Base-by-base conservation (phyloP, 2,329 filamentous ascomycete species). In the Botrytis fabae region DNA sequence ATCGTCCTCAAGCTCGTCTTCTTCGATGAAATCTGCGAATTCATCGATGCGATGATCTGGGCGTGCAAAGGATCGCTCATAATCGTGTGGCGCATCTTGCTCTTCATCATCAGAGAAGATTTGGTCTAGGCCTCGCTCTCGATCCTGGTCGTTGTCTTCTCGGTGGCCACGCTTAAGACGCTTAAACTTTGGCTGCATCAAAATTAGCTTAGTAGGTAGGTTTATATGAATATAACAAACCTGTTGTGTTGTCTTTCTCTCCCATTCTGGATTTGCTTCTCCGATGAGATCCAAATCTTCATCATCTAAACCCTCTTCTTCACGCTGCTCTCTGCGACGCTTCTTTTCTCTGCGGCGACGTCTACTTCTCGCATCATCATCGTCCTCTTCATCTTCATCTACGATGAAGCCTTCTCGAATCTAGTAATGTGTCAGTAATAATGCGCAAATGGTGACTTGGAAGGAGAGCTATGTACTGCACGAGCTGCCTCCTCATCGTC, bases 41-140 rank as follows among this genome's bases (percentile, higher is more conserved):
- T 97, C 94, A 81, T 97, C 93, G 64, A 89, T 88, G 75, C 86
- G 86, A 73, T 92, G 87, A 74, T 85, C 83, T 32, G 79, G 77
- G 46, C 82, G 81, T 63, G 81, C 77, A 62, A 79, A 80, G 25
- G 78, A 79, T 62, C 80, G 79, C 42, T 83, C 83, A 72, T 78
- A 80, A 48, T 85, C 85, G 60, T 88, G 86, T 28, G 81, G 82
- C 6, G 85, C 86, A 73, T 87, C 89, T 28, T 92, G 90, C 71
- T 97, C 95, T 75, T 98, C 95, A 70, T 98, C 95, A 77, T 97
- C 95, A 51, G 93, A 95, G 82, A 99, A 99, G 77, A 99, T 98
- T 78, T 98, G 92, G 77, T 94, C 92, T 25, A 98, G 89, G 38
- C 92, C 94, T 75, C 92, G 91, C 59, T 90, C 87, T 76, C 91